Conservation (phyloP, 352 stramenopile species). For the Nothophytophthora sp. region DNA sequence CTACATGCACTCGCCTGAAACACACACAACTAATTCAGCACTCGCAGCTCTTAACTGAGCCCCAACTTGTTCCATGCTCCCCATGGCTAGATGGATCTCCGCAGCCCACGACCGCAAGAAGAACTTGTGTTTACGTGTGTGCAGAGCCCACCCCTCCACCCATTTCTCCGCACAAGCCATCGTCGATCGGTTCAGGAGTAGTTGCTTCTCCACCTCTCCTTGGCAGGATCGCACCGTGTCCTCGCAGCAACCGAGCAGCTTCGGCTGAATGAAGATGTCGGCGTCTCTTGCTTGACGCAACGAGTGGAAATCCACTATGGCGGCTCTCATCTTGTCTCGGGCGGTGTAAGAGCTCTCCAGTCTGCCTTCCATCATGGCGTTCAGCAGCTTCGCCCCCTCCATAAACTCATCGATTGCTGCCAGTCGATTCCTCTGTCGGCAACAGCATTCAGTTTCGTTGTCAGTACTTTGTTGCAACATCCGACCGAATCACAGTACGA, state of each 20-base stretch:
- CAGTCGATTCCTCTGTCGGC: no score
- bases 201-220: no score
- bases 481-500: no score
- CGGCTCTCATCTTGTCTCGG: no score
- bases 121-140: background rate
- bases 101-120: background rate
- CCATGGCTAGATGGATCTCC: background rate
- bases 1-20: background rate
- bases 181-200: background rate
- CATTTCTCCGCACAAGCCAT: background rate
- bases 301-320: no score
- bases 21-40: background rate
- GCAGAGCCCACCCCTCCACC: background rate
- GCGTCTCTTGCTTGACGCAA: no score
- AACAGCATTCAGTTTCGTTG: background rate
- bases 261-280: no score
- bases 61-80: background rate
- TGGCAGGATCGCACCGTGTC: no score
- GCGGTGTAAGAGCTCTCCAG: no score
- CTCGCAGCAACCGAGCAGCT: no score
- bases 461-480: background rate
- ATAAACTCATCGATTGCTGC: constrained; percentile 9
- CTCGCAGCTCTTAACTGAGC: background rate
- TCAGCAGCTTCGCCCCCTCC: constrained; percentile 16
- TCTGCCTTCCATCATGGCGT: constrained; percentile 12